Base-by-base conservation (phyloP, 768 basidiomycete species). In the Termitomyces heimii region DNA sequence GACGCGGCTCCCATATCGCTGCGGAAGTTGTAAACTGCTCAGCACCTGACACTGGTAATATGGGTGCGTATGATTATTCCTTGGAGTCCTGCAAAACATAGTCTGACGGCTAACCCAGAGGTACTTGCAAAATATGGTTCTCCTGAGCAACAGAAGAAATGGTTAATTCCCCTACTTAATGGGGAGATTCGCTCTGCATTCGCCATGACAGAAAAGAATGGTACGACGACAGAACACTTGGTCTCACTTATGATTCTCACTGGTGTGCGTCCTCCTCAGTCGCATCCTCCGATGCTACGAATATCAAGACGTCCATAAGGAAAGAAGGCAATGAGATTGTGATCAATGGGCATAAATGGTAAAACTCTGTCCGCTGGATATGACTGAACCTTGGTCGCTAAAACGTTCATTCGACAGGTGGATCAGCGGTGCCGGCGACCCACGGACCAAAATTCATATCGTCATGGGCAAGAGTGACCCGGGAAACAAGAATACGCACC, bases 271-370 rank as follows among this genome's bases (percentile, higher is more conserved):
- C 39, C 53, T 37, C 42, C 26, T 42, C 18, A 89, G 92, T 94
- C 54, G 86, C 94, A n/a, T 94, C 92, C 4, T 94, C 92, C 24
- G 95, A 97, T 72, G 97, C 97, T 6, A 96, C 86, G 53, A 99
- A 99, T 70, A 93, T 96, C 65, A 85, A 83, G 50, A 96, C 92
- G 1, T 89, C 91, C 28, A 89, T 96, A 61, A 79, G 82, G 55
- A 82, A 83, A 60, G 90, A 94, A 66, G 92, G 93, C 35, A 75
- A 89, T 64, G 87, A 94, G 60, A 92, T 98, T 60, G 86, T 96
- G 61, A 86, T 99, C 59, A 95, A 90, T 65, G 97, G 95, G 0
- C 93, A 94, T 73, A 99, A 99, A 81, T 98, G 96, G 95, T 91
- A 56, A 24, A 68, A 60, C 26, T 35, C 31, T 24, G 39, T 28